Conservation (phyloP, 495 filamentous ascomycete genomes). For the Aspergillus ostianus region DNA sequence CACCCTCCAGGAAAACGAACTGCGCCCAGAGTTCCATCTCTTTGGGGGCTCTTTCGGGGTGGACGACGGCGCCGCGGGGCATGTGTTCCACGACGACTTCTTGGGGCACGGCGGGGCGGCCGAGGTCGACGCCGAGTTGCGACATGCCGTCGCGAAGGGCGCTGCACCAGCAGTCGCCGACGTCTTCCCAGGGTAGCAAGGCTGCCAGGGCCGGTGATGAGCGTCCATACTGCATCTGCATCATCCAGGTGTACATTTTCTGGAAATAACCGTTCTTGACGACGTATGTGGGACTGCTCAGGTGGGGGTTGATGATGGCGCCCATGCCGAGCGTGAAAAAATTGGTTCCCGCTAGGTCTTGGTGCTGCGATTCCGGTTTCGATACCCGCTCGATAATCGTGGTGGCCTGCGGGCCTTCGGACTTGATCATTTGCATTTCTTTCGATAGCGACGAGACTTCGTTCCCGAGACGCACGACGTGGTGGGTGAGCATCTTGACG, state of each 20-base stretch:
- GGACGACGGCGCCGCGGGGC: constrained; percentile 30
- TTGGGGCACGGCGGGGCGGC: constrained; percentile 41
- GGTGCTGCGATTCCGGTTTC: background rate
- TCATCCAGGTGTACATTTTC: constrained; percentile 4
- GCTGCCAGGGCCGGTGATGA: constrained; percentile 30
- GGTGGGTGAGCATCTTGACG: constrained; percentile 29
- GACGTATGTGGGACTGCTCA: constrained; percentile 32
- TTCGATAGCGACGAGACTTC: constrained; percentile 39
- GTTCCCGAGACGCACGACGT: constrained; percentile 30
- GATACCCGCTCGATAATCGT: constrained; percentile 10
- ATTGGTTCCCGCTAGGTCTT: constrained; percentile 30
- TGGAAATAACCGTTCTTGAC: constrained; percentile 10
- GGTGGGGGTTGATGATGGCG: constrained; percentile 36
- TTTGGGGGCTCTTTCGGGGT: constrained; percentile 38
- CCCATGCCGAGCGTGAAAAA: constrained; percentile 36
- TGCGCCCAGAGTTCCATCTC: constrained; percentile 49
- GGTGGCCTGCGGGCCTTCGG: constrained; percentile 26
- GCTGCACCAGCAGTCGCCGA: constrained; percentile 50
- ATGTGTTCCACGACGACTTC: constrained; percentile 50
- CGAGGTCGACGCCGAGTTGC: constrained; percentile 39
- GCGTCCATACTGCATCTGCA: constrained; percentile 1
- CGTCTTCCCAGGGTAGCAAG: constrained; percentile 40
- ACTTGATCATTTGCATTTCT: constrained; percentile 30
- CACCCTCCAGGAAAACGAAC: constrained; percentile 21
- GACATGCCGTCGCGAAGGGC: constrained; percentile 34